Conservation (phyloP, 345 rosid genomes). For the Eucalyptus victrix region DNA sequence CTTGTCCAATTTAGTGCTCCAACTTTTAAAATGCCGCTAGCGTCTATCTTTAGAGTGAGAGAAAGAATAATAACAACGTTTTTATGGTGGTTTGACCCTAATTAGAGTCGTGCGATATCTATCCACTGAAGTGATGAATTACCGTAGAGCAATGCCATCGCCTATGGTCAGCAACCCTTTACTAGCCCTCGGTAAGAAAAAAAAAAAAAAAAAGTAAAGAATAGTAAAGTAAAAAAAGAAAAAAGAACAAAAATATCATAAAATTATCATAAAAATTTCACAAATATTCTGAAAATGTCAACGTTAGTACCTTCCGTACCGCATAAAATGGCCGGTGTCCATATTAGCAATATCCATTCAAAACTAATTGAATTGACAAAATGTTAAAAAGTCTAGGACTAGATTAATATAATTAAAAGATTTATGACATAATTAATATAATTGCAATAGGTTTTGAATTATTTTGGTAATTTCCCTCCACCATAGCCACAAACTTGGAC, state of each 20-base stretch:
- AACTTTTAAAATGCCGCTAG: not conserved
- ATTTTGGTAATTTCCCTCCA: not conserved
- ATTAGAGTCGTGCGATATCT: not conserved
- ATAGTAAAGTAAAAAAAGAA: too few species aligned
- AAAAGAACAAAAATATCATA: too few species aligned
- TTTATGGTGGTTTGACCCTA: not conserved
- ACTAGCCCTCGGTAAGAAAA: not conserved
- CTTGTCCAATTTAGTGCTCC: not conserved
- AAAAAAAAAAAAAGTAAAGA: too few species aligned
- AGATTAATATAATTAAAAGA: fast-evolving
- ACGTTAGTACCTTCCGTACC: fast-evolving
- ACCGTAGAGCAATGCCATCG: not conserved
- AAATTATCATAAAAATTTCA: too few species aligned
- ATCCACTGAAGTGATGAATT: not conserved
- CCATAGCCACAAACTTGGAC: not conserved
- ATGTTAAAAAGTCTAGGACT: too few species aligned
- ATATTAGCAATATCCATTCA: too few species aligned
- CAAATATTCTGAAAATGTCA: not conserved
- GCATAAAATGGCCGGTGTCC: fast-evolving
- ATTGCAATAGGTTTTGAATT: too few species aligned
- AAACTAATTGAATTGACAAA: not conserved
- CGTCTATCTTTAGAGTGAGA: not conserved
- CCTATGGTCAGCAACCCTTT: not conserved
- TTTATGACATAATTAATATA: fast-evolving
- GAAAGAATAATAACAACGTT: not conserved